Evolutionary conservation across 2,329 filamentous ascomycete genomes (phyloP), one percentile per base, ranked within the genome.

Genomic region (Aotearoamyces nothofagi): DNA sequence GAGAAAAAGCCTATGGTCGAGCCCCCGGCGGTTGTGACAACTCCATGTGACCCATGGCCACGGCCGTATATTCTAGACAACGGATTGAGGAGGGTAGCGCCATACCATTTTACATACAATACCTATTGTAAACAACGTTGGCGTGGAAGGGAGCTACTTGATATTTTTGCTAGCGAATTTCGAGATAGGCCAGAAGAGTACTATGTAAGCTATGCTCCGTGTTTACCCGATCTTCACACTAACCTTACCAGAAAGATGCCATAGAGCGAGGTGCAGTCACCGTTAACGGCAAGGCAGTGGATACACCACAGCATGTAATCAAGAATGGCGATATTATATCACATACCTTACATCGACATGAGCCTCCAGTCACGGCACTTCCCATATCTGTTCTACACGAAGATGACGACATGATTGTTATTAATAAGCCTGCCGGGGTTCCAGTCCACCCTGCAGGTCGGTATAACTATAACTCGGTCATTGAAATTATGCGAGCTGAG

Each of bases 361-460:
- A 98, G 54, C 90, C 90, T 2, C 90, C 90, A 1, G 83, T 94
- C 17, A 86, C 82, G 2, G 75, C 73, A 10, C 69, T 80, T 23
- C 70, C 80, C 0, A 77, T 98, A 27, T 70, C 69, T 10, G 67
- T 94, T 25, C 73, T 98, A 22, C 79, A 93, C 53, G 90, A 98
- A 53, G 83, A 93, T 42, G 71, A 92, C 25, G 78, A 86, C 40
- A 77, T 98, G 61, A 78, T 98, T 34, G 86, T 96, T 36, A 92
- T 98, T 51, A 84, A 94, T 58, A 98, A 98, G 54, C 90, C 90
- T 1, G 78, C 87, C 0, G 90, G 90, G 5, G 76, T 98, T 22
- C 90, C 90, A 0, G 90, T 98, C 0, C 90, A 98, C 52, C 82
- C 90, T 5, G 87, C 90, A 1, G 90, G 90, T 5, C 74, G 90